Percentiles rank a stretch among this genome's conserved stretches.
These are phyloP conservation scores for Willaertia magna DNA, from an alignment of 208 protist species.

Conservation along the genomic window DNA sequence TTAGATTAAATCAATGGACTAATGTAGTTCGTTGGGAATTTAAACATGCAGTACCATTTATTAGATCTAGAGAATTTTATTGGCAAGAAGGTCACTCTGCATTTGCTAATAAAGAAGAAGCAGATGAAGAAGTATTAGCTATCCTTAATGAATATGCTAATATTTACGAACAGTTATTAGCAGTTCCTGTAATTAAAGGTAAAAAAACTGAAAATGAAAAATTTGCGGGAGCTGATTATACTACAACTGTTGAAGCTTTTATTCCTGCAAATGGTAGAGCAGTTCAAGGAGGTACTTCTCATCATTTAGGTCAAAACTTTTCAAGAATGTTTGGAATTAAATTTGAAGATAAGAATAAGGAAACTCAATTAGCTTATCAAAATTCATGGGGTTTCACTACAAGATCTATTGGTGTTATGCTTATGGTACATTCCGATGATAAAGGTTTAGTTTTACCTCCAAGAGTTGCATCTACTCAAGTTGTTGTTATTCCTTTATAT, in stretches of 20 bases:
- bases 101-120: constrained; percentile 76
- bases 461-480: constrained; percentile 82
- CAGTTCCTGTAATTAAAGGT: constrained; percentile 87
- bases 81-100: constrained; percentile 98
- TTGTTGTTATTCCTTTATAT: constrained; percentile 73
- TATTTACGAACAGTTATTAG: constrained; percentile 92
- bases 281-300: constrained; percentile 86
- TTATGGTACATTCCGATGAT: constrained; percentile 97
- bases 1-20: constrained; percentile 93
- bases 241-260: constrained; percentile 95
- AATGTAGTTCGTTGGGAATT: constrained; percentile 99
- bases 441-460: constrained; percentile 95
- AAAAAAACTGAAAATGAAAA: constrained; percentile 96
- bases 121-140: constrained; percentile 74
- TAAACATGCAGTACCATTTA: constrained; percentile 95
- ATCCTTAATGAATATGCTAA: constrained; percentile 85
- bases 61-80: constrained; percentile 96
- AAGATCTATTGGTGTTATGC: constrained; percentile 89
- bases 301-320: constrained; percentile 94
- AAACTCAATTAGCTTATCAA: constrained; percentile 80
- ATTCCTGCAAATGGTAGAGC: constrained; percentile 85
- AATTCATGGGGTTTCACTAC: constrained; percentile 98
- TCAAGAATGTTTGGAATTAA: constrained; percentile 92
- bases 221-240: constrained; percentile 94
- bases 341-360: constrained; percentile 65